These are phyloP conservation scores for Vigna nakashimae DNA, from an alignment of 306 rosid genomes.

Conservation along the genomic window DNA sequence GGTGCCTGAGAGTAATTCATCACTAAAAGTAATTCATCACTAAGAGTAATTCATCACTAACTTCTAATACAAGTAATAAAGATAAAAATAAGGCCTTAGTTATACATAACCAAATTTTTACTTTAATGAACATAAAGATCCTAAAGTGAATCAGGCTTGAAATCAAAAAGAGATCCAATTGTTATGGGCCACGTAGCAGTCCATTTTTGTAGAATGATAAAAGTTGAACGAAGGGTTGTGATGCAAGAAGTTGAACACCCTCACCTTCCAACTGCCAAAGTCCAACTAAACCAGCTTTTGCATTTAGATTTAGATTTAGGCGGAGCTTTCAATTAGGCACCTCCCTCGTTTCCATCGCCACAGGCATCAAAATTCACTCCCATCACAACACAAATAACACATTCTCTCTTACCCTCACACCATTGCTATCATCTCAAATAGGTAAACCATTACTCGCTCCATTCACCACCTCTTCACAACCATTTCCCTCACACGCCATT, in stretches of 20 bases:
- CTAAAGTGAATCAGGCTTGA: neutral
- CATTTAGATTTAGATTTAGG: conserved; percentile 14
- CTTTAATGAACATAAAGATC: too few species aligned
- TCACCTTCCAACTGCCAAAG: conserved; percentile 19
- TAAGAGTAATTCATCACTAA: too few species aligned
- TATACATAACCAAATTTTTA: too few species aligned
- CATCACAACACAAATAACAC: neutral
- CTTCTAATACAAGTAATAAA: too few species aligned
- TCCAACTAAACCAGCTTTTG: neutral
- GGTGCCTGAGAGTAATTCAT: too few species aligned
- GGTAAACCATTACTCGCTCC: neutral
- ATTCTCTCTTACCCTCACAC: neutral
- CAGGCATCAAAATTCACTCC: conserved; percentile 18
- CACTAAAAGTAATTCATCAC: too few species aligned
- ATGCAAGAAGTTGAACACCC: neutral
- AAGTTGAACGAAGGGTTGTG: neutral
- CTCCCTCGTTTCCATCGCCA: conserved; percentile 34
- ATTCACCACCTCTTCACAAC: neutral
- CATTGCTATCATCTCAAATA: neutral
- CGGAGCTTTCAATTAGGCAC: conserved; percentile 37
- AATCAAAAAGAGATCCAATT: neutral
- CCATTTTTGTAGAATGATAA: neutral
- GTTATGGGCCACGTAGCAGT: conserved; percentile 6
- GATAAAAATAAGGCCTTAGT: too few species aligned
- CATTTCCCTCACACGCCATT: neutral